phyloP scores from a whole-genome alignment of 2,329 filamentous ascomycete genomes.

The Aspergillus sp. region DNA sequence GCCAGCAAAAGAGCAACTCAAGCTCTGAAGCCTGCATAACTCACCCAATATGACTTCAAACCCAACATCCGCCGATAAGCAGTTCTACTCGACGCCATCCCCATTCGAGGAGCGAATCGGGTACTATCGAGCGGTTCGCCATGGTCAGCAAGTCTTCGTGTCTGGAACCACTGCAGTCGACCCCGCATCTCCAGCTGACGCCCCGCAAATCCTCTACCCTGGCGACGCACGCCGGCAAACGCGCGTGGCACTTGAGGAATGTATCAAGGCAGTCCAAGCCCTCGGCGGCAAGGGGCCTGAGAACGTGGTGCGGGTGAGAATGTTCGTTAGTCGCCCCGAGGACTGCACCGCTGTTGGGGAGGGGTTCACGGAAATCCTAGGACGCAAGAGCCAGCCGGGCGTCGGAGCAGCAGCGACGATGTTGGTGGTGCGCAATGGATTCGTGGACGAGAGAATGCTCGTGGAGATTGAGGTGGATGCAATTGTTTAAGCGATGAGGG shows the following conservation, averaged over 20 bases:
- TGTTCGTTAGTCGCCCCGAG: slow-evolving; percentile 35
- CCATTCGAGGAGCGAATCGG: slow-evolving; percentile 38
- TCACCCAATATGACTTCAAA: neutral
- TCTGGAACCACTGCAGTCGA: slow-evolving; percentile 41
- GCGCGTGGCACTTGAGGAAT: slow-evolving; percentile 23
- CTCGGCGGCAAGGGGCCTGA: slow-evolving; percentile 32
- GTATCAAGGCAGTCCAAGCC: slow-evolving; percentile 33
- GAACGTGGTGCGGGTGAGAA: slow-evolving; percentile 34
- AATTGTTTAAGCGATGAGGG: slow-evolving; percentile 16
- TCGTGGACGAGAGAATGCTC: slow-evolving; percentile 37
- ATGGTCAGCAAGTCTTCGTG: slow-evolving; percentile 36
- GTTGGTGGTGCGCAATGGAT: slow-evolving; percentile 38
- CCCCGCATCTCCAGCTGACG: slow-evolving; percentile 25
- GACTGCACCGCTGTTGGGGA: slow-evolving; percentile 30
- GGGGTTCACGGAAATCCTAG: slow-evolving; percentile 31
- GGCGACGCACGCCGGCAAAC: slow-evolving; percentile 35
- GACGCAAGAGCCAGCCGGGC: slow-evolving; percentile 21
- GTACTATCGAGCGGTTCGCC: slow-evolving; percentile 41
- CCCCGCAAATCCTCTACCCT: slow-evolving; percentile 26
- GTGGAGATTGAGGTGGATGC: slow-evolving; percentile 44
- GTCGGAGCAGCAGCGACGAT: slow-evolving; percentile 37
- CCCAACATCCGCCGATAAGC: slow-evolving; percentile 13
- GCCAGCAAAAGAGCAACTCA: neutral
- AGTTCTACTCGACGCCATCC: slow-evolving; percentile 34
- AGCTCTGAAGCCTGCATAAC: neutral